Percentiles rank a stretch among this genome's conserved stretches.
These are phyloP conservation scores for Tuber magnatum DNA, from an alignment of 495 filamentous ascomycete genomes.

Conservation along the genomic window DNA sequence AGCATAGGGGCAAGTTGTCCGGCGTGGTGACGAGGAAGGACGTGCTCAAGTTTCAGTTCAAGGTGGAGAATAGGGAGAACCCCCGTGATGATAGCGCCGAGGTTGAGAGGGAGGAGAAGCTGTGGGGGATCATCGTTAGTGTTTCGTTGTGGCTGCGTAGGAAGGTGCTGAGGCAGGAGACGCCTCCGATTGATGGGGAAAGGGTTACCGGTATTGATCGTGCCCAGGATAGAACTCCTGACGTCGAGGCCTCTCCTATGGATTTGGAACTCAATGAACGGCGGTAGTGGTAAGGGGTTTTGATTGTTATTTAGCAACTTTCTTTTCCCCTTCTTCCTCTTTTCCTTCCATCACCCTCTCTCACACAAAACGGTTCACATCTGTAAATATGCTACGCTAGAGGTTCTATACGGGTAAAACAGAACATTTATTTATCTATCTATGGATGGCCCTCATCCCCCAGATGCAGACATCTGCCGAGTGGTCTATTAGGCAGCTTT, in stretches of 20 bases:
- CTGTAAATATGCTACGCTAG: conserved; percentile 2
- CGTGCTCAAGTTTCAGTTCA: conserved; percentile 95
- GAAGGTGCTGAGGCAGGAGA: conserved; percentile 44
- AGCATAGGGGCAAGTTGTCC: conserved; percentile 71
- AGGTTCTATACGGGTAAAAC: conserved; percentile 1
- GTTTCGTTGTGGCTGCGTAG: conserved; percentile 53
- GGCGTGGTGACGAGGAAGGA: conserved; percentile 95
- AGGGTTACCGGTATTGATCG: conserved; percentile 20
- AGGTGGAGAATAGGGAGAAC: conserved; percentile 83
- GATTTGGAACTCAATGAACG: conserved; percentile 17
- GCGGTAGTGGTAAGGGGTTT: conserved; percentile 5
- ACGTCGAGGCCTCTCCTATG: background rate
- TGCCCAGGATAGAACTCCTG: conserved; percentile 26
- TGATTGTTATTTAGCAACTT: background rate
- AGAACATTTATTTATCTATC: background rate
- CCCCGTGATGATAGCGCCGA: conserved; percentile 50
- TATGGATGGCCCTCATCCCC: conserved; percentile 5
- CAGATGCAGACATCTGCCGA: background rate
- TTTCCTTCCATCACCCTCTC: conserved; percentile 3
- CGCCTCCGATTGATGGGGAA: conserved; percentile 6
- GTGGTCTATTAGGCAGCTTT: too few species aligned
- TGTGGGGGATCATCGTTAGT: conserved; percentile 60
- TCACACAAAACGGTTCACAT: background rate
- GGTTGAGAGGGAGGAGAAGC: conserved; percentile 53
- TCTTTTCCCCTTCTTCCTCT: conserved; percentile 4